phyloP scores from a whole-genome alignment of 345 rosid species.

The Citrus glauca region DNA sequence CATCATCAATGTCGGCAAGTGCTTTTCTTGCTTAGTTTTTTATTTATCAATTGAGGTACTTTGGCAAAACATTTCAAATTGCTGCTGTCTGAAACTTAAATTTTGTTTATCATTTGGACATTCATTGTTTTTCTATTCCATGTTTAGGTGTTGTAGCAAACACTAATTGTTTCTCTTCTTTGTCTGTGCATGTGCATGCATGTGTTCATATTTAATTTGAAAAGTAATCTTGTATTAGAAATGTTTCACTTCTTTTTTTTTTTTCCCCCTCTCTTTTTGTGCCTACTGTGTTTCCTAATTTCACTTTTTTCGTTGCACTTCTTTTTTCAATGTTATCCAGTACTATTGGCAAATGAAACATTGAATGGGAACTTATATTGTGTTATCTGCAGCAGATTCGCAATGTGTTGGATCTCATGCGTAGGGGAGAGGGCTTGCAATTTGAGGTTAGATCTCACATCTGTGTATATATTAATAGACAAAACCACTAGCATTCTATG shows the following conservation, averaged over 20 bases:
- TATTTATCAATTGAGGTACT: background rate
- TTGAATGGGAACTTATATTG: conserved; percentile 18
- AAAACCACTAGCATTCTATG: background rate
- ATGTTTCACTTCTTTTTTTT: background rate
- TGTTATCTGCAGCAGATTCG: conserved; percentile 50
- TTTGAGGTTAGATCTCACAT: conserved; percentile 51
- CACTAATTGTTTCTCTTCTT: no score
- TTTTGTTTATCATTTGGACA: background rate
- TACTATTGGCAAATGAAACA: background rate
- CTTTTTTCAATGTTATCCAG: background rate
- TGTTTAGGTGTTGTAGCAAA: background rate
- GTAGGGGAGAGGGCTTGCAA: conserved; percentile 72
- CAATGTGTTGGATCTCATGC: conserved; percentile 78
- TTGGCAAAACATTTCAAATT: background rate
- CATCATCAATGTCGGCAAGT: background rate
- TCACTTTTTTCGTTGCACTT: background rate
- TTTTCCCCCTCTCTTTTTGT: background rate
- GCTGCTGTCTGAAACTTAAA: background rate
- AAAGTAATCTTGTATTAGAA: background rate
- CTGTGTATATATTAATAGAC: background rate
- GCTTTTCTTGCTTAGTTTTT: background rate
- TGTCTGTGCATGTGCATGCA: background rate
- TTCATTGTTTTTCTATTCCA: background rate
- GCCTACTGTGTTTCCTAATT: background rate
- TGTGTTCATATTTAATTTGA: background rate